Evolutionary conservation across 495 filamentous ascomycete species (phyloP).

Genomic region (Xylaria scruposa): DNA sequence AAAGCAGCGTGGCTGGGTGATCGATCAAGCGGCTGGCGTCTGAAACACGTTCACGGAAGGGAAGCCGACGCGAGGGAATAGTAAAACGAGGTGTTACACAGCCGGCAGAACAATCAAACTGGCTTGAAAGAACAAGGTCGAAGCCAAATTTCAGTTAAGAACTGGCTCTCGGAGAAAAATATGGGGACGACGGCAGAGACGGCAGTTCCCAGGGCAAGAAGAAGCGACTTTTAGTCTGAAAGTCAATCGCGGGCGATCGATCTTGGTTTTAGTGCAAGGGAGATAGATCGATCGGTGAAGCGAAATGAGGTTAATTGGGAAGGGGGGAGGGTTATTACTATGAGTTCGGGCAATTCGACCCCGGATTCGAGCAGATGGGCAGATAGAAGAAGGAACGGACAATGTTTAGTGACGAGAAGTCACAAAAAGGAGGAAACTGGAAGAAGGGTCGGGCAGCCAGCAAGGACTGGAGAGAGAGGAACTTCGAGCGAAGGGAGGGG

Average conservation of each 20-base stretch:
- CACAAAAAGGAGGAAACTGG: slow-evolving; percentile 33
- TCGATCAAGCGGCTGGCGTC: slow-evolving; percentile 31
- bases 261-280: slow-evolving; percentile 2
- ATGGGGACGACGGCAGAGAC: neutral
- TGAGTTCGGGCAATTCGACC: slow-evolving; percentile 9
- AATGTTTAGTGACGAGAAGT: slow-evolving; percentile 32
- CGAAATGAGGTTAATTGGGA: slow-evolving; percentile 17
- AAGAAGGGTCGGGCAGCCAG: slow-evolving; percentile 25
- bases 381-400: slow-evolving; percentile 13
- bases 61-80: slow-evolving; percentile 23
- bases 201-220: slow-evolving; percentile 30
- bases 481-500: slow-evolving; percentile 24
- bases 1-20: slow-evolving; percentile 19
- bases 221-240: slow-evolving; percentile 18
- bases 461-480: slow-evolving; percentile 29
- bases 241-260: slow-evolving; percentile 28
- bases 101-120: slow-evolving; percentile 16
- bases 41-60: slow-evolving; percentile 23
- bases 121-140: slow-evolving; percentile 23
- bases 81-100: slow-evolving; percentile 35
- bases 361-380: slow-evolving; percentile 19
- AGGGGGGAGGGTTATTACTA: slow-evolving; percentile 32
- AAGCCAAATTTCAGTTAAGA: slow-evolving; percentile 45
- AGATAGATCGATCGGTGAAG: slow-evolving; percentile 26
- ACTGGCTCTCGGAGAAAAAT: slow-evolving; percentile 30